phyloP scores from a whole-genome alignment of 176 grass and related monocot genomes.

The Phyllostachys edulis region DNA sequence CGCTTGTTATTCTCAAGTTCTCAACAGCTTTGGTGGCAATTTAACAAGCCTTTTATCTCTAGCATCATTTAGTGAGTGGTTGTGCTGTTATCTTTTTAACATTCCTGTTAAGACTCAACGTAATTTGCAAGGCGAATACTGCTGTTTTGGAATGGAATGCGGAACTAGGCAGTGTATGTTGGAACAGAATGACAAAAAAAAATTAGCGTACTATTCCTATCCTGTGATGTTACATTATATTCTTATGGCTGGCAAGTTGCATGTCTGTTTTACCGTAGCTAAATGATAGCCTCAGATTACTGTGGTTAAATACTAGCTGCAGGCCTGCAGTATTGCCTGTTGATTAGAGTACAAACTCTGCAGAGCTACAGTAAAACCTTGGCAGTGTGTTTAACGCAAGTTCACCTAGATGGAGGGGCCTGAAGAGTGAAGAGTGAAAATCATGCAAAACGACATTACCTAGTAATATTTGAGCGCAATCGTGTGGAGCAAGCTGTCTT shows the following conservation, averaged over 20 bases:
- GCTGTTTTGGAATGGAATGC: neutral
- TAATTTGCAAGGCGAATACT: neutral
- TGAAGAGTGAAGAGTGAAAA: neutral
- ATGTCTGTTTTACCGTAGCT: neutral
- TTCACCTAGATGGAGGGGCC: neutral
- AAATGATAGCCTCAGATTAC: neutral
- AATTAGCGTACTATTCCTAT: neutral
- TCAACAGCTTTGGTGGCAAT: neutral
- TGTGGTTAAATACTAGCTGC: neutral
- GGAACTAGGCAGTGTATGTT: neutral
- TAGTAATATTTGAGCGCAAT: neutral
- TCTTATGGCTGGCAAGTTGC: neutral
- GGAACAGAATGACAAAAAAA: neutral
- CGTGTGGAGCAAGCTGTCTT: neutral
- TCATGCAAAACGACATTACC: neutral
- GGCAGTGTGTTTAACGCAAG: neutral
- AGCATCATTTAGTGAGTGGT: neutral
- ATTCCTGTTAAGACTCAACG: neutral
- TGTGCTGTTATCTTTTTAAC: neutral
- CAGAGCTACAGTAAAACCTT: neutral
- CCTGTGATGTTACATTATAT: neutral
- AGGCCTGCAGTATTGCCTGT: neutral
- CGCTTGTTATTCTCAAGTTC: neutral
- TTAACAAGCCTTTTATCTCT: neutral
- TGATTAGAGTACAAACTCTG: neutral